Evolutionary conservation across 176 grass and related monocot genomes (phyloP), one percentile per base, ranked within the genome.

Genomic region (Aegilops longissima): DNA sequence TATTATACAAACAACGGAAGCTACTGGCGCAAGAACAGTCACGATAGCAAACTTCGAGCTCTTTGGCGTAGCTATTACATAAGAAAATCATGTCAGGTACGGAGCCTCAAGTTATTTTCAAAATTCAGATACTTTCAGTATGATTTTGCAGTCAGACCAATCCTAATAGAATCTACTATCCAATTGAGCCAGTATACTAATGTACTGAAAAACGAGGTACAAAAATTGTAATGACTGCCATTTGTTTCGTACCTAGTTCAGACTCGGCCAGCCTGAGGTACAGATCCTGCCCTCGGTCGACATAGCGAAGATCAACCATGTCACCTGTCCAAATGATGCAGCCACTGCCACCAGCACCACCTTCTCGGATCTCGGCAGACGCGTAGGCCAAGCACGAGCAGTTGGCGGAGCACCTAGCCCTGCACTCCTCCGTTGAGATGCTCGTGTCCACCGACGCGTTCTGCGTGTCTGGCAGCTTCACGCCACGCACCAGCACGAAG

Each of bases 381-480:
- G 93, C 88, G 59, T 91, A 95, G 25, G 90, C 93, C 34, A 84
- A 3, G 39, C 90, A 93, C 1, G 93, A 95, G 20, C 93, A 93
- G 80, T 95, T 87, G 34, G 63, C 61, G 1, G 25, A 20, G 80
- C 90, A 95, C 78, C 85, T 51, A 36, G 40, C 88, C 6, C 67
- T 29, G 80, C 80, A 89, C 74, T 69, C 17, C 80, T 92, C 40
- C 81, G 79, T 2, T 29, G 8, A 66, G 9, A 70, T 35, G 25
- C 7, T 21, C 7, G 6, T 56, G 73, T 94, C 86, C 9, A 66
- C 44, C 1, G 40, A 47, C 0, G 29, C 76, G 5, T 73, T 80
- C 77, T 76, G 3, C 12, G 52, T 73, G 47, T 87, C 84, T 0
- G 89, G 89, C 6, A 94, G 82, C 86, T 90, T 94, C 68, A 87